A percentile compares a stretch with the other conserved stretches of the same genome.
phyloP scores from a whole-genome alignment of 2,329 filamentous ascomycete genomes.

The Leptographium galeiforme region DNA sequence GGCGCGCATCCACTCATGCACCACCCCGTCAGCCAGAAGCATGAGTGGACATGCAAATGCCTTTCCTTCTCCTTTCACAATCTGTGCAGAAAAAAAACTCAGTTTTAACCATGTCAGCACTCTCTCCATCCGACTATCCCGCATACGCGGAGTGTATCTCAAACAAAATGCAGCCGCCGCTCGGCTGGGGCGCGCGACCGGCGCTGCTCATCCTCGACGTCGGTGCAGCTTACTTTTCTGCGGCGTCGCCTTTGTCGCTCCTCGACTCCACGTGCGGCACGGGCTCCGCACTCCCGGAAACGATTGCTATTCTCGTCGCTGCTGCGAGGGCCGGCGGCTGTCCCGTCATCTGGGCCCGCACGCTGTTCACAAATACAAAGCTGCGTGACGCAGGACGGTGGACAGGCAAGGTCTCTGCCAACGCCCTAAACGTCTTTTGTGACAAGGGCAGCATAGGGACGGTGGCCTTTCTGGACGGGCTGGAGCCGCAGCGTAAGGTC shows the following conservation, averaged over 20 bases:
- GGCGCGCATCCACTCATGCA: background rate
- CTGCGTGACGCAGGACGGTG: slow-evolving; percentile 32
- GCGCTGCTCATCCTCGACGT: slow-evolving; percentile 33
- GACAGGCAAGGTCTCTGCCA: slow-evolving; percentile 17
- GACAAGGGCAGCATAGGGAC: slow-evolving; percentile 25
- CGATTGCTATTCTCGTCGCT: slow-evolving; percentile 24
- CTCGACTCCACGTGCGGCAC: slow-evolving; percentile 18
- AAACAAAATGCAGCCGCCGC: background rate
- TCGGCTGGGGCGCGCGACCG: slow-evolving; percentile 29
- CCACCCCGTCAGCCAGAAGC: background rate
- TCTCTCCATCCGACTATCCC: slow-evolving; percentile 1
- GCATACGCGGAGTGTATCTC: background rate
- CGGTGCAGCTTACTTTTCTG: slow-evolving; percentile 30
- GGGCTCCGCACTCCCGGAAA: slow-evolving; percentile 19
- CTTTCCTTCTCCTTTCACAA: background rate
- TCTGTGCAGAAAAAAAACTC: background rate
- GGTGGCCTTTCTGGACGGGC: slow-evolving; percentile 19
- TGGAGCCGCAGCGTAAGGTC: slow-evolving; percentile 16
- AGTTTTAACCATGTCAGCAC: background rate
- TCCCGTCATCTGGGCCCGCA: slow-evolving; percentile 28
- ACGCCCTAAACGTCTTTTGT: slow-evolving; percentile 20
- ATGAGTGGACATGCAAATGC: background rate
- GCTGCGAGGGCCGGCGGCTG: slow-evolving; percentile 22
- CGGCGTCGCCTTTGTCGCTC: slow-evolving; percentile 26
- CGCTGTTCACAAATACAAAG: slow-evolving; percentile 25